Evolutionary conservation across 768 basidiomycete species (phyloP).

Genomic region (Mycena vulgaris): DNA sequence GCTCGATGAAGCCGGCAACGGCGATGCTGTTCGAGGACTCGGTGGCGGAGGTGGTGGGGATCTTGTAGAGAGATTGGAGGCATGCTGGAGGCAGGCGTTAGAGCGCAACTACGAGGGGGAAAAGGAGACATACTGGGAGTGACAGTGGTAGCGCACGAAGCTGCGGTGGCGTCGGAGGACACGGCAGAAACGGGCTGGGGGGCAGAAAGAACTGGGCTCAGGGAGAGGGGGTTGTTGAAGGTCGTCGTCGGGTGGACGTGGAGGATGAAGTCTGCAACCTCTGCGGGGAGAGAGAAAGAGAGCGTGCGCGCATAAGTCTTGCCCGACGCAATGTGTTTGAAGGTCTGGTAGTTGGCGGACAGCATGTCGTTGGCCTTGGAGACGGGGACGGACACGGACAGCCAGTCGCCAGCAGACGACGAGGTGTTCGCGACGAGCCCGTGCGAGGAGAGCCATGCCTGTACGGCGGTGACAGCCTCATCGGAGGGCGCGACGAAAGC

Average conservation of each 20-base stretch:
- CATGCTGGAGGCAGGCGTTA: slow-evolving; percentile 34
- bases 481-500: slow-evolving; percentile 34
- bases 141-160: slow-evolving; percentile 28
- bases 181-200: slow-evolving; percentile 1
- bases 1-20: slow-evolving; percentile 43
- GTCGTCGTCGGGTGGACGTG: slow-evolving; percentile 52
- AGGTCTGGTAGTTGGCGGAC: slow-evolving; percentile 53
- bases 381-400: slow-evolving; percentile 49
- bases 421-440: slow-evolving; percentile 41
- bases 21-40: slow-evolving; percentile 32
- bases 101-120: background rate
- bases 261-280: slow-evolving; percentile 47
- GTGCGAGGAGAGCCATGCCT: slow-evolving; percentile 61
- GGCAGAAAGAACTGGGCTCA: slow-evolving; percentile 38
- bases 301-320: slow-evolving; percentile 51
- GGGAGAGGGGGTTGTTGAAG: slow-evolving; percentile 43
- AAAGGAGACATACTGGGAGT: slow-evolving; percentile 22
- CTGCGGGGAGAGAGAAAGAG: slow-evolving; percentile 54
- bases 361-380: slow-evolving; percentile 53
- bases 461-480: slow-evolving; percentile 47
- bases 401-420: slow-evolving; percentile 60
- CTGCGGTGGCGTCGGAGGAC: slow-evolving; percentile 1
- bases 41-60: slow-evolving; percentile 50
- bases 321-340: slow-evolving; percentile 48
- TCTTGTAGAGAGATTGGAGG: slow-evolving; percentile 44